Evolutionary conservation across 2,329 filamentous ascomycete genomes (phyloP).

Genomic region (Xylaria sp.): DNA sequence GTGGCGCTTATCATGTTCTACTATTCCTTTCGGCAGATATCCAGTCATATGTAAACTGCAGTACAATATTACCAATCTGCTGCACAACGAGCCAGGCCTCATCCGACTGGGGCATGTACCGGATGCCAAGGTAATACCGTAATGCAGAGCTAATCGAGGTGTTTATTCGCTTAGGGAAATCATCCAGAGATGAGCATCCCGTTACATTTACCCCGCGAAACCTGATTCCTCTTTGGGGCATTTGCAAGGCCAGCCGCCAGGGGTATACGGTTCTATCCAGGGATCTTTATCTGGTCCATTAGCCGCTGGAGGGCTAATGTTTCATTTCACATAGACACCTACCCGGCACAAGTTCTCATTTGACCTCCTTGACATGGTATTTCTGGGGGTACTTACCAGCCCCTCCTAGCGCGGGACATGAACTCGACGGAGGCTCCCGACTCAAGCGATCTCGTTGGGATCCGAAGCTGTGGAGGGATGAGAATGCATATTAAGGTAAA

Average conservation of each 20-base stretch:
- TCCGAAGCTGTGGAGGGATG: not conserved
- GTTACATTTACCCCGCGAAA: slow-evolving; percentile 30
- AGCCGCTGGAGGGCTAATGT: not conserved
- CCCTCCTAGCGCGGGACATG: not conserved
- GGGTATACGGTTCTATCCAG: not conserved
- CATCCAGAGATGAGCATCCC: slow-evolving; percentile 3
- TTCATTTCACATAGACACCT: not conserved
- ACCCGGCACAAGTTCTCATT: not conserved
- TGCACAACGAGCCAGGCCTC: not conserved
- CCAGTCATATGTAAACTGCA: not conserved
- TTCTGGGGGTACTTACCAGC: not conserved
- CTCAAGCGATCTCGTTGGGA: not conserved
- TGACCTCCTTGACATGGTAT: not conserved
- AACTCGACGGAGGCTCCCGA: not conserved
- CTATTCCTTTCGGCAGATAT: slow-evolving; percentile 14
- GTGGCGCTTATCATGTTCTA: not conserved
- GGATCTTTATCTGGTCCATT: not conserved
- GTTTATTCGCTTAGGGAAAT: slow-evolving; percentile 11
- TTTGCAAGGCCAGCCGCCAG: slow-evolving; percentile 3
- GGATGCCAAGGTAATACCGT: slow-evolving; percentile 8
- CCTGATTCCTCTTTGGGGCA: slow-evolving; percentile 8
- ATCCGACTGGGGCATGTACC: not conserved
- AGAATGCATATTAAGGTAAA: not conserved
- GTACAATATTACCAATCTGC: not conserved
- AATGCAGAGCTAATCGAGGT: slow-evolving; percentile 1